Evolutionary conservation across 208 protist species (phyloP).

Genomic region (Acanthamoeba healyi): DNA sequence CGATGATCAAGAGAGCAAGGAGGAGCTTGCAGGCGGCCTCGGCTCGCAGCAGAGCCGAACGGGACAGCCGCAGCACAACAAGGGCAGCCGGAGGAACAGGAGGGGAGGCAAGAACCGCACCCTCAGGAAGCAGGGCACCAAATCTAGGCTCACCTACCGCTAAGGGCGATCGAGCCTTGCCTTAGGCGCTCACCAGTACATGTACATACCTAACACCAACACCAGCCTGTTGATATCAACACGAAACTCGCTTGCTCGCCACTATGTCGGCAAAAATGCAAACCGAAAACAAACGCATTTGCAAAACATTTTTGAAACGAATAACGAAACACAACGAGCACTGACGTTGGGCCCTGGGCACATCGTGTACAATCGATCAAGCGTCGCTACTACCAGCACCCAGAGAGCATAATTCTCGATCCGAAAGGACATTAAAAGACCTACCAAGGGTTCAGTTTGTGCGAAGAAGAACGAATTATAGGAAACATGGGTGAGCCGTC

Average conservation of each 20-base stretch:
- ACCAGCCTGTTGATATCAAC: background rate
- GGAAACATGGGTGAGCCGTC: conserved; percentile 45
- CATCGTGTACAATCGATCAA: background rate
- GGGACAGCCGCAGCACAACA: background rate
- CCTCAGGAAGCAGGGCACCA: conserved; percentile 36
- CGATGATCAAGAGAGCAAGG: background rate
- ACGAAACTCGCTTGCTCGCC: background rate
- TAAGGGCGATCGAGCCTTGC: background rate
- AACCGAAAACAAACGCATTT: background rate
- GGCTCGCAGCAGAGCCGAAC: background rate
- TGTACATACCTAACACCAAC: background rate
- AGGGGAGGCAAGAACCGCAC: conserved; percentile 39
- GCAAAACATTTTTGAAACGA: background rate
- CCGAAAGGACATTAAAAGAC: too few species aligned
- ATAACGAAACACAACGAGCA: background rate
- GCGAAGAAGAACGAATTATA: background rate
- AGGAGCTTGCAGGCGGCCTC: background rate
- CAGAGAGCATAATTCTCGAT: too few species aligned
- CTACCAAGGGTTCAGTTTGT: background rate
- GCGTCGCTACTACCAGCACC: too few species aligned
- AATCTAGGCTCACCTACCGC: background rate
- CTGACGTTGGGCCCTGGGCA: background rate
- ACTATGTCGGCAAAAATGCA: background rate
- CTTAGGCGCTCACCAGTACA: background rate
- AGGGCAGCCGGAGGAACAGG: background rate